Conservation (phyloP, 345 rosid species). For the Rhizophora mangle region DNA sequence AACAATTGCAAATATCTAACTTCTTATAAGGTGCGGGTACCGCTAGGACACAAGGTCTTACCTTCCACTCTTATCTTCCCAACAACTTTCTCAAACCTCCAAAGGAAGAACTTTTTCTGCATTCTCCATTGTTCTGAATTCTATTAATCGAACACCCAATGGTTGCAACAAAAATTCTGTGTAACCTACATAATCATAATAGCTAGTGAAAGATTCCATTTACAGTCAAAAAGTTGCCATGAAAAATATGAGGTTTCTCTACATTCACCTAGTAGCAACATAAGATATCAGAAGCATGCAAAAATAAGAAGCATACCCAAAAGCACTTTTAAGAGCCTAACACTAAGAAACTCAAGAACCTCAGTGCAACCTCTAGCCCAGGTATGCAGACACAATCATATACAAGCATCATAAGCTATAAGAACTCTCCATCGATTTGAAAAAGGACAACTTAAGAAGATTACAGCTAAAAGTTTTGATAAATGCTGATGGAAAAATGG, state of each 20-base stretch:
- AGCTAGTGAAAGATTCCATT: conserved; percentile 8
- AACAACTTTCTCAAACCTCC: conserved; percentile 53
- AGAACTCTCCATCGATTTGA: conserved; percentile 49
- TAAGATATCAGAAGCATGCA: conserved; percentile 7
- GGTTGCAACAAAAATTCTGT: conserved; percentile 83
- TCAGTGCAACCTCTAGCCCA: conserved; percentile 89
- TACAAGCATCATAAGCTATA: conserved; percentile 90
- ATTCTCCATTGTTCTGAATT: conserved; percentile 38
- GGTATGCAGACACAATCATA: conserved; percentile 68
- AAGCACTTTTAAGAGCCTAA: conserved; percentile 76
- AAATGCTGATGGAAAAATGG: background rate
- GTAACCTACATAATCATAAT: conserved; percentile 44
- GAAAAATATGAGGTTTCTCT: conserved; percentile 27
- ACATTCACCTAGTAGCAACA: background rate
- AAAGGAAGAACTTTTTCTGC: conserved; percentile 41
- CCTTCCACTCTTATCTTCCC: conserved; percentile 92
- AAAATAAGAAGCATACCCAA: conserved; percentile 58
- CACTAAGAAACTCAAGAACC: conserved; percentile 97
- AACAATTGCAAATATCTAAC: background rate
- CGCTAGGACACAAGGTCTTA: conserved; percentile 23
- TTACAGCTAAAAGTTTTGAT: conserved; percentile 6
- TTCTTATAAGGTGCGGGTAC: conserved; percentile 1
- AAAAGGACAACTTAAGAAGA: conserved; percentile 20
- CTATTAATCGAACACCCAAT: conserved; percentile 49
- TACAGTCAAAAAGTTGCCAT: conserved; percentile 10